Evolutionary conservation across 2,329 filamentous ascomycete genomes (phyloP).

Genomic region (Botrytis sinoallii): DNA sequence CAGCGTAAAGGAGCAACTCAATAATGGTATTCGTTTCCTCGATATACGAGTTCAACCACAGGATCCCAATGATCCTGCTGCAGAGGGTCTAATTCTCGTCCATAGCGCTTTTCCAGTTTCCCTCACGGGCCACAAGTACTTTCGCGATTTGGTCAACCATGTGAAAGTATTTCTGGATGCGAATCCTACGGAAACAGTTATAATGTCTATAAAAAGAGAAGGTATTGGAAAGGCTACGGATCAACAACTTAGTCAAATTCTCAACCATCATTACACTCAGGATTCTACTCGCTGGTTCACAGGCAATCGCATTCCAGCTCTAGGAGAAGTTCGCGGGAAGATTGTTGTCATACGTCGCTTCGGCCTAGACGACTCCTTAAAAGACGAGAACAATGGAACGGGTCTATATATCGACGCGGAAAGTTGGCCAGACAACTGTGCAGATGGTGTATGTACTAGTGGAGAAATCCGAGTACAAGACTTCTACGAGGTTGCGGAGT

Average conservation of each 20-base stretch:
- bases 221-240: slow-evolving; percentile 79
- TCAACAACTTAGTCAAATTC: slow-evolving; percentile 69
- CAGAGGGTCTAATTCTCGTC: slow-evolving; percentile 74
- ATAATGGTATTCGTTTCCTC: slow-evolving; percentile 90
- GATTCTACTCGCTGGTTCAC: slow-evolving; percentile 70
- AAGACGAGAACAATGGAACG: slow-evolving; percentile 47
- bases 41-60: slow-evolving; percentile 79
- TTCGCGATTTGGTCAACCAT: slow-evolving; percentile 68
- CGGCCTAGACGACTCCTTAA: slow-evolving; percentile 55
- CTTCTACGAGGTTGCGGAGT: slow-evolving; percentile 83
- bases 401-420: slow-evolving; percentile 61
- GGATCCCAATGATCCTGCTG: slow-evolving; percentile 52
- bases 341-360: slow-evolving; percentile 85
- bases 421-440: slow-evolving; percentile 84
- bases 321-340: slow-evolving; percentile 77
- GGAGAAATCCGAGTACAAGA: slow-evolving; percentile 85
- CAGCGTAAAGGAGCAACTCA: slow-evolving; percentile 70
- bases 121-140: slow-evolving; percentile 75
- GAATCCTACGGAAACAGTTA: slow-evolving; percentile 77
- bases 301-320: slow-evolving; percentile 68
- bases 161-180: slow-evolving; percentile 72
- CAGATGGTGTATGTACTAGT: slow-evolving; percentile 65
- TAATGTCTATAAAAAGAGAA: slow-evolving; percentile 89
- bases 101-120: slow-evolving; percentile 88
- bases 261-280: slow-evolving; percentile 69